Evolutionary conservation across 495 filamentous ascomycete genomes (phyloP).

Genomic region (Hypoxylon cercidicola): DNA sequence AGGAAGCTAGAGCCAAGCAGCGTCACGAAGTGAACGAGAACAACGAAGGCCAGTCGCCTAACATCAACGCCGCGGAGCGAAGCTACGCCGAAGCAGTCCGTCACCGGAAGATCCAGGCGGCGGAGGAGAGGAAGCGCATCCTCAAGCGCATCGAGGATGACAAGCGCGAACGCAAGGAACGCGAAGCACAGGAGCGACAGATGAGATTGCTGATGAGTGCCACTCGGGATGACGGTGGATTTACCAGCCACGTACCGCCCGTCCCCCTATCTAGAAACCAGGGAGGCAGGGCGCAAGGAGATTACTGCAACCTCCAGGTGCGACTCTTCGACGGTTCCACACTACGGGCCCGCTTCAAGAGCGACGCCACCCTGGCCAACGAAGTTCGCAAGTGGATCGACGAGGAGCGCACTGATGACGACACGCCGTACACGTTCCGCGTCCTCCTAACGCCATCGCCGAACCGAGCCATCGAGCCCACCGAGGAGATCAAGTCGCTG

Average conservation of each 20-base stretch:
- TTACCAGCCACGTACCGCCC: background rate
- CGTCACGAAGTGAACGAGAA: constrained; percentile 44
- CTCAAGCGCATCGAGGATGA: constrained; percentile 73
- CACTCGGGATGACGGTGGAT: constrained; percentile 1
- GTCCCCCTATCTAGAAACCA: constrained; percentile 17
- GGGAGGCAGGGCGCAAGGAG: constrained; percentile 21
- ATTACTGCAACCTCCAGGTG: constrained; percentile 76
- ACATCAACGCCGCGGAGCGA: constrained; percentile 24
- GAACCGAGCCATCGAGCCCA: constrained; percentile 73
- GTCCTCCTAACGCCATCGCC: constrained; percentile 83
- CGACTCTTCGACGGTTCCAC: constrained; percentile 86
- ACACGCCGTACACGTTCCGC: constrained; percentile 80
- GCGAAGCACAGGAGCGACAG: constrained; percentile 61
- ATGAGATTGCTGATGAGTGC: constrained; percentile 34
- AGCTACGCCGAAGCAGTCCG: constrained; percentile 61
- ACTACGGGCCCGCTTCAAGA: constrained; percentile 75
- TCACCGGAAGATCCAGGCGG: constrained; percentile 63
- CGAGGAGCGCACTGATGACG: constrained; percentile 49
- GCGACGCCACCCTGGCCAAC: constrained; percentile 67
- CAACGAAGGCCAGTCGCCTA: constrained; percentile 33
- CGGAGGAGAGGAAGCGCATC: constrained; percentile 69
- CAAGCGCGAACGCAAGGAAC: constrained; percentile 67
- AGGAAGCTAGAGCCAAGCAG: constrained; percentile 50
- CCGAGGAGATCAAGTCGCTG: constrained; percentile 77
- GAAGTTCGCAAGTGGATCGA: constrained; percentile 86